Conservation (phyloP, 2,329 filamentous ascomycete species). For the Apiospora malaysiana region DNA sequence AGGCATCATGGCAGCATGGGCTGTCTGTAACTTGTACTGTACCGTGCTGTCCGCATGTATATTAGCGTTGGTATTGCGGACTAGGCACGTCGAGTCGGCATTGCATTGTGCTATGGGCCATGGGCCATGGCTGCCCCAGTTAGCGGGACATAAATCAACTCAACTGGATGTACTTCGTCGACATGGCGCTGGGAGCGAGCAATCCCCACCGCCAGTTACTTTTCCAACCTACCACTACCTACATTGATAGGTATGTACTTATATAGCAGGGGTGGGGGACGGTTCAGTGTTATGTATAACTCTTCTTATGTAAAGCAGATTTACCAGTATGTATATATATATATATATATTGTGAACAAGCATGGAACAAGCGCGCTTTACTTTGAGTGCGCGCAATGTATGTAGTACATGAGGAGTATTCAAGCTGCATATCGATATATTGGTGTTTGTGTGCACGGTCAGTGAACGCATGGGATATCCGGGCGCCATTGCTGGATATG, state of each 20-base stretch:
- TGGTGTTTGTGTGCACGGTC: not conserved
- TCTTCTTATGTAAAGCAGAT: not conserved
- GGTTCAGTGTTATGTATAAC: not conserved
- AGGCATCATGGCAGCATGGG: not conserved
- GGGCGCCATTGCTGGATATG: not conserved
- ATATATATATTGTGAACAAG: conserved; percentile 1
- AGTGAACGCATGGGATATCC: not conserved
- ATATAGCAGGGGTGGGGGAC: not conserved
- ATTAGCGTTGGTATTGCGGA: conserved; percentile 30
- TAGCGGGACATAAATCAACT: conserved; percentile 16
- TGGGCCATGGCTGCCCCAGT: conserved; percentile 1
- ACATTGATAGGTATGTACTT: not conserved
- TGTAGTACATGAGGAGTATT: conserved; percentile 4
- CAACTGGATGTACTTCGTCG: not conserved
- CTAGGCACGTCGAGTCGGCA: conserved; percentile 34
- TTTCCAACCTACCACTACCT: not conserved
- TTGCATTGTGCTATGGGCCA: conserved; percentile 27
- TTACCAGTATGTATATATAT: too few relatives aligned
- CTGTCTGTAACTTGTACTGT: conserved; percentile 11
- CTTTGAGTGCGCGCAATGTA: not conserved
- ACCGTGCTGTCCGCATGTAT: conserved; percentile 7
- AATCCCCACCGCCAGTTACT: conserved; percentile 8
- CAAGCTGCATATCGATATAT: conserved; percentile 11
- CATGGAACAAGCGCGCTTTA: not conserved
- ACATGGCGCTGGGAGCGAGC: not conserved